phyloP scores from a whole-genome alignment of 495 filamentous ascomycete species.

The Bathelium albidoporum region DNA sequence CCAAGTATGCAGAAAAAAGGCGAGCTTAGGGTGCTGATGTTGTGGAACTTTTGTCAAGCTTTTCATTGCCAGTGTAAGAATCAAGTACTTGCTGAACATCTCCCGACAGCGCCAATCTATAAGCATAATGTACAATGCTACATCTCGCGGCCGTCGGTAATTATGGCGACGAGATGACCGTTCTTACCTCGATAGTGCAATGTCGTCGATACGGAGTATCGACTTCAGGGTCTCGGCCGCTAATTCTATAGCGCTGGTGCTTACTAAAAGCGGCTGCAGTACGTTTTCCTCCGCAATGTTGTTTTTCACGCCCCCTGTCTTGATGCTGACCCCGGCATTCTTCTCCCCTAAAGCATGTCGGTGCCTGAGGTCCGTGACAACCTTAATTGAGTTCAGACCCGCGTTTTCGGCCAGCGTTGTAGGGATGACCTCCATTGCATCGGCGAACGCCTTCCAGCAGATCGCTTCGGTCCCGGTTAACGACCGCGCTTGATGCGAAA shows the following conservation, averaged over 20 bases:
- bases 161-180: not conserved
- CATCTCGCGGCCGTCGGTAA: not conserved
- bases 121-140: not conserved
- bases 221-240: conserved; percentile 98
- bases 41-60: not conserved
- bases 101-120: not conserved
- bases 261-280: conserved; percentile 87
- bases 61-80: not conserved
- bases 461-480: conserved; percentile 87
- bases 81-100: not conserved
- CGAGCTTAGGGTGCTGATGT: not conserved
- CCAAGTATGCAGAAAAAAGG: not conserved
- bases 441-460: conserved; percentile 97
- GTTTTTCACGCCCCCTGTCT: conserved; percentile 88
- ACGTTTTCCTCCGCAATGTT: conserved; percentile 97
- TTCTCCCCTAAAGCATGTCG: conserved; percentile 88
- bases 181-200: conserved; percentile 44
- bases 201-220: conserved; percentile 95
- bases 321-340: conserved; percentile 94
- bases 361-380: conserved; percentile 93
- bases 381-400: conserved; percentile 92
- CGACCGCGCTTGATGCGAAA: conserved; percentile 69
- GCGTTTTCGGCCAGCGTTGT: conserved; percentile 97
- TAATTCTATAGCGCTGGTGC: conserved; percentile 92
- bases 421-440: conserved; percentile 94